Evolutionary conservation across 495 filamentous ascomycete species (phyloP), one percentile per base, ranked within the genome.

Genomic region (Talaromyces proteolyticus): DNA sequence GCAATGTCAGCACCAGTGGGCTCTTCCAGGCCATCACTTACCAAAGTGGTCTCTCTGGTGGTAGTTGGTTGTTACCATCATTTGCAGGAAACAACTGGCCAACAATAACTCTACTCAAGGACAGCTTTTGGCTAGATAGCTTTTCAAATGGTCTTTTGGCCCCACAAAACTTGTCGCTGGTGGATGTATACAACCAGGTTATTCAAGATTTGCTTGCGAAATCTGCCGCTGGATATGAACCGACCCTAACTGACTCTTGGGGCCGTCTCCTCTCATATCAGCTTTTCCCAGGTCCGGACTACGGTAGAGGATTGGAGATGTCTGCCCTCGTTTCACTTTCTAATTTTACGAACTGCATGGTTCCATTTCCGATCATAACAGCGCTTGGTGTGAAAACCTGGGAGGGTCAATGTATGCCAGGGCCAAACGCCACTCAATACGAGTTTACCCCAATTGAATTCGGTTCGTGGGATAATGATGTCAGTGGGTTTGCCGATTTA

Each of bases 391-490:
- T 64, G 26, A 57, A 63, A 22, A 53, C 63, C 6, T 53, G 45
- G 11, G 50, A 47, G 2, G 67, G 65, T 17, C 61, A 67, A 24
- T 70, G 67, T 47, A 24, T 54, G 6, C 69, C 68, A 18, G 51
- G 50, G 2, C 49, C 46, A 12, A 70, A 73, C 50, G 60, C 68
- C 6, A 91, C 88, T 20, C 58, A 51, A 40, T 75, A 66, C 41
- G 74, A 77, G 49, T 67, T 74, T 26, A 58, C 56, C 24, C 74
- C 74, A 0, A 75, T 60, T 44, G 73, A 74, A 50, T 74, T 73
- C 50, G 74, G 74, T n/a, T 59, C 53, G 25, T 76, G 70, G 61
- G 74, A 73, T 52, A 48, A 43, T 5, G 69, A 61, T 20, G 54
- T 73, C 36, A 59, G 54, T n/a, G 61, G 69, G 1, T 77, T 76